Evolutionary conservation across 169 alveolate species (phyloP), one percentile per base, ranked within the genome.

Genomic region (Babesia caballi): DNA sequence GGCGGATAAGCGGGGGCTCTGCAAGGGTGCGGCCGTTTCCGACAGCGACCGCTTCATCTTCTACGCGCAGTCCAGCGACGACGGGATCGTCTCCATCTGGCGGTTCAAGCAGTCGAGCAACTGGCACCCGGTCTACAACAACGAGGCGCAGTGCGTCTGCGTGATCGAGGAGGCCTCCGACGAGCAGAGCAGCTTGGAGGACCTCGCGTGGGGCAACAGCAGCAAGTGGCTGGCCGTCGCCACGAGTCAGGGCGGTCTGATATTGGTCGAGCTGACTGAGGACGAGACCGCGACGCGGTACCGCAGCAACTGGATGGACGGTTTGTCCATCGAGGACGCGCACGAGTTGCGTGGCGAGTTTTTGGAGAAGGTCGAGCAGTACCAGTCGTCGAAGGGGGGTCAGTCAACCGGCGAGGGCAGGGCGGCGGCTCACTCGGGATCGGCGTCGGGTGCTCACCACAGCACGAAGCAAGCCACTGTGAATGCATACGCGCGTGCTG

Each of bases 191-290:
- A 71, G 84, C 36, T 12, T 81, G 42, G 84, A 71, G 63, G 88
- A 81, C 46, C 47, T 81, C 28, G 66, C 88, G 15, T 81, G 88
- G 88, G 88, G 88, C 25, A 72, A 81, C 52, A 33, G 44, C 27
- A 85, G 88, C 32, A 81, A 49, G 57, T 81, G 80, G 68, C 78
- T 81, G 19, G 88, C 88, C 11, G 61, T 71, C 7, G 88, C 84
- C 2, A n/a, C 83, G 15, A 81, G 84, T n/a, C 84, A 71, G 35
- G 88, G 88, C 23, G 88, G 88, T 19, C 71, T 81, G 2, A 72
- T 81, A 30, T 42, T 81, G 56, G 46, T 81, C 0, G 83, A 81
- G 67, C 50, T 81, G 44, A 51, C 42, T 0, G 47, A 81, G 36
- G 83, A 69, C 2, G 88, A 81, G 15, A 63, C 65, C 38, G 33